Evolutionary conservation across 2,329 filamentous ascomycete species (phyloP).

Genomic region (Diaporthe velutina): DNA sequence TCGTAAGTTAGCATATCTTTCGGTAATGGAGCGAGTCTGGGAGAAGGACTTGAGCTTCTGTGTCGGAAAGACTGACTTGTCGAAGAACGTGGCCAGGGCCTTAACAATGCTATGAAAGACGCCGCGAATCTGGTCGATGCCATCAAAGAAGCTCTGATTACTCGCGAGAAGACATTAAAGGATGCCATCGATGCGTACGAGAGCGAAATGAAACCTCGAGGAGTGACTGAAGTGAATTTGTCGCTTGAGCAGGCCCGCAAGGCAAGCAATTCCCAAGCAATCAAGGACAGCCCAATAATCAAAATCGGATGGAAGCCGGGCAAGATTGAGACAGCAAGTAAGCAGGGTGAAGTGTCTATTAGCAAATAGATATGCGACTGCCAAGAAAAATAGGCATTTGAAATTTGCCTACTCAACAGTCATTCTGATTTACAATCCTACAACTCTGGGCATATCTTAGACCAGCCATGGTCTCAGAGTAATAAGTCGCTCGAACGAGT

Average conservation of each 20-base stretch:
- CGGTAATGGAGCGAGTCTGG: not conserved
- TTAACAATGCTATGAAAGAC: constrained; percentile 15
- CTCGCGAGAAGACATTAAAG: not conserved
- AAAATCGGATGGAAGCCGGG: not conserved
- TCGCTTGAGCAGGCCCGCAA: constrained; percentile 3
- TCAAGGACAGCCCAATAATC: constrained; percentile 8
- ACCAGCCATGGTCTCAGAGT: not conserved
- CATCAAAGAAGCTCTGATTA: not conserved
- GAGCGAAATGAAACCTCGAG: not conserved
- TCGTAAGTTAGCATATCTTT: not conserved
- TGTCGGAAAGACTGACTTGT: not conserved
- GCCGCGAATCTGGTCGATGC: not conserved
- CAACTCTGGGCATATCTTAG: not conserved
- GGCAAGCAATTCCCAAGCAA: constrained; percentile 3
- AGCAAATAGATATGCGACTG: not conserved
- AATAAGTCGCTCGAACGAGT: not conserved
- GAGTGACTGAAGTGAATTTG: not conserved
- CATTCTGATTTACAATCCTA: not conserved
- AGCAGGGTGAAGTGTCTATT: not conserved
- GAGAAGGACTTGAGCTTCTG: no score
- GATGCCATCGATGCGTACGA: not conserved
- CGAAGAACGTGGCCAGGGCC: constrained; percentile 10
- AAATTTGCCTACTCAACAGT: not conserved
- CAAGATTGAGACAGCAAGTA: not conserved
- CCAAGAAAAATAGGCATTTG: not conserved